These are phyloP conservation scores for Hypoxylon sp. DNA, from an alignment of 2,329 filamentous ascomycete genomes.

Conservation along the genomic window DNA sequence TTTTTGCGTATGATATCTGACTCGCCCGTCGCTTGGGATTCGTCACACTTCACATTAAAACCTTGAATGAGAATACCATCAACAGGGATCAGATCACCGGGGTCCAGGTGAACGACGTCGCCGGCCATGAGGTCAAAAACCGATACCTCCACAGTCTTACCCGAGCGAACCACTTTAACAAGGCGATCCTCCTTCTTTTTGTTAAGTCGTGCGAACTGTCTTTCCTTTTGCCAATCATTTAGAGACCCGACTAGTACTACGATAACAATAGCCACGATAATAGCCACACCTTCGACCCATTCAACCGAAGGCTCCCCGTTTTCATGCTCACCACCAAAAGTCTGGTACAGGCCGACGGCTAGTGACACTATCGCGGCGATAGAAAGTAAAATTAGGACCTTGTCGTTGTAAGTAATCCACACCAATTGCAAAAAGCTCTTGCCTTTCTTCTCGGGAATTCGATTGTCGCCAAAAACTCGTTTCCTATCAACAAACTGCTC, in stretches of 20 bases:
- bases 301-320: constrained; percentile 71
- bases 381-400: constrained; percentile 80
- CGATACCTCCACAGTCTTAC: constrained; percentile 77
- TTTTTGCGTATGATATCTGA: constrained; percentile 81
- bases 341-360: constrained; percentile 82
- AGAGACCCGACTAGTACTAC: constrained; percentile 83
- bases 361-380: constrained; percentile 80
- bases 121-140: constrained; percentile 79
- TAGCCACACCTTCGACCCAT: constrained; percentile 87
- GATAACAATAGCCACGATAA: constrained; percentile 83
- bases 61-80: constrained; percentile 81
- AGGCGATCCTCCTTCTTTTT: constrained; percentile 82
- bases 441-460: constrained; percentile 79
- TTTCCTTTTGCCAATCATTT: constrained; percentile 86
- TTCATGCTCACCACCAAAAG: constrained; percentile 72
- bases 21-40: constrained; percentile 84
- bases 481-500: constrained; percentile 73
- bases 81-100: constrained; percentile 80
- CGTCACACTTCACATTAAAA: constrained; percentile 82
- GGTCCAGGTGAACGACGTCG: constrained; percentile 80
- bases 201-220: constrained; percentile 84
- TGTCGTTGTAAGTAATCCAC: constrained; percentile 89
- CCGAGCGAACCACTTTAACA: constrained; percentile 80
- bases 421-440: constrained; percentile 80
- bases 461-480: constrained; percentile 80